phyloP scores from a whole-genome alignment of 164 flowering plant species.

The Chimonanthus praecox region DNA sequence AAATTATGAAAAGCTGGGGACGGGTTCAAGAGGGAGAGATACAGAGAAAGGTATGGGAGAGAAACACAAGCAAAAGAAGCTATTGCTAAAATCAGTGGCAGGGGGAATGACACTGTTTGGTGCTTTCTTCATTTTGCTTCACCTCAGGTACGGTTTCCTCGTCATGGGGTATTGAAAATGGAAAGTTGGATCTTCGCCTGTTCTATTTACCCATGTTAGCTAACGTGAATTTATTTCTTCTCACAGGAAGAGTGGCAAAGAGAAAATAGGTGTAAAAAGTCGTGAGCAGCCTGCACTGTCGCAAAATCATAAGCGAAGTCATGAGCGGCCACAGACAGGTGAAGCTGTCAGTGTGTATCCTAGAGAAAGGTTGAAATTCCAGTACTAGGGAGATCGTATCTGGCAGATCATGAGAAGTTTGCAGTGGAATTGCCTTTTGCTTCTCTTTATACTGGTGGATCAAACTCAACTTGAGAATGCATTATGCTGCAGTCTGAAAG shows the following conservation, averaged over 20 bases:
- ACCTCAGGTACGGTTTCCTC: constrained; percentile 35
- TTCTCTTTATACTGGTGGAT: background rate
- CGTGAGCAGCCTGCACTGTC: constrained; percentile 3
- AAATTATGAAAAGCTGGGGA: background rate
- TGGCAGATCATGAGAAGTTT: constrained; percentile 4
- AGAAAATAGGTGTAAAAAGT: background rate
- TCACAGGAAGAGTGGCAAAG: constrained; percentile 16
- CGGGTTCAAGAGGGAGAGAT: constrained; percentile 6
- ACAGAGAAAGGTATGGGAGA: background rate
- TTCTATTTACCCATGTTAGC: background rate
- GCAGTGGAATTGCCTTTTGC: background rate
- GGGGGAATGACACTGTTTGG: constrained; percentile 44
- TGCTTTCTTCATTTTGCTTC: constrained; percentile 28
- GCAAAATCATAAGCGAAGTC: constrained; percentile 9
- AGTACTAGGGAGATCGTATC: background rate
- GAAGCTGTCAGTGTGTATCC: constrained; percentile 22
- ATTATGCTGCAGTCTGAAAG: background rate
- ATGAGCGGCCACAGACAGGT: constrained; percentile 3
- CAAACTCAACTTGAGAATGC: background rate
- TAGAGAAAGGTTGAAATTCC: constrained; percentile 21
- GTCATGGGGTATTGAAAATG: background rate
- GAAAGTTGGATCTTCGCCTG: background rate
- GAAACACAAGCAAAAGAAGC: constrained; percentile 14
- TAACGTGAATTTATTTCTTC: background rate
- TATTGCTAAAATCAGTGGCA: constrained; percentile 31